Base-by-base conservation (phyloP, 305 asterid genomes). In the Salvia sclarea region DNA sequence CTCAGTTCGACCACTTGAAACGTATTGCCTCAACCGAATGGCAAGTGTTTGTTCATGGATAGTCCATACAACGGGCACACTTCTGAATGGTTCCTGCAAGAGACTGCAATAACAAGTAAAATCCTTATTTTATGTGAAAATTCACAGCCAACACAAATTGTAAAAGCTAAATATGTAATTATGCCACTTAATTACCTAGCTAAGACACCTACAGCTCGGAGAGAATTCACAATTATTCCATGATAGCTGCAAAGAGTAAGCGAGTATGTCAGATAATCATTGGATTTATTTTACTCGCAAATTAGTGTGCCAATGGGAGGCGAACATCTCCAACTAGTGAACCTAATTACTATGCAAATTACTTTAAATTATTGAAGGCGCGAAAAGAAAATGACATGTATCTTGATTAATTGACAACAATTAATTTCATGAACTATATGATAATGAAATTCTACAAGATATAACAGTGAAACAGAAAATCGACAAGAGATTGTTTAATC, bases 71-170 rank as follows among this genome's bases (percentile, higher is more conserved):
- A 93, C 74, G 56, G 96, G 96, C 63, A 88, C 80, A 64, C 76
- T 75, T 78, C 66, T 84, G 76, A 91, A 93, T 56, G 98, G 98
- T 60, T 88, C 98, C 95, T 84, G 96, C 96, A 84, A 80, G 66
- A 93, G 88, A 75, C 98, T 93, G 93, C 75, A 77, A 72, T 64
- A 76, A 72, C 66, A 76, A 75, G 48, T 50, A 49, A 60, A 37
- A 48, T 25, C 35, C 76, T 77, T 75, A 65, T 66, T 76, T 72
- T 44, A 37, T 41, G 5, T 31, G 61, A 65, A 35, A 41, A 20
- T 30, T 11, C n/a, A 61, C 3, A 17, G 20, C 18, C 11, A 21
- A 20, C 28, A 45, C 10, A 30, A 31, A 18, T 1, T 21, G 3
- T 20, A 6, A 59, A 58, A 30, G 40, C n/a, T 17, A 16, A 31